Percentiles rank a stretch among this genome's conserved stretches.
phyloP scores from a whole-genome alignment of 495 filamentous ascomycete species.

The Penicillium argentinense region DNA sequence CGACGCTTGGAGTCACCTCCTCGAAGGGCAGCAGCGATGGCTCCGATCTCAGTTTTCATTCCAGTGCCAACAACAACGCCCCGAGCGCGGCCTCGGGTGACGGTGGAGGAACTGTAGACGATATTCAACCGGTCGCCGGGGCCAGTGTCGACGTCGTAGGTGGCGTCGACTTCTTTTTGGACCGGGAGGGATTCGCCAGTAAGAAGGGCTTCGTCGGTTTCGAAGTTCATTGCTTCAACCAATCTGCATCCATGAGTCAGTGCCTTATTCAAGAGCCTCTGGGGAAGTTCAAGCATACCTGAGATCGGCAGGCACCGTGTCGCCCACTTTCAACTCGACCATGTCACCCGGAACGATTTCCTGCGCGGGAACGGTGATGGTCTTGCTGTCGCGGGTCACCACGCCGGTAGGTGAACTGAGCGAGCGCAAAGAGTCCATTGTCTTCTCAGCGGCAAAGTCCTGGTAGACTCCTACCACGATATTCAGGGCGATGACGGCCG shows the following conservation, averaged over 20 bases:
- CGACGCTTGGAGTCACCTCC: slow-evolving; percentile 45
- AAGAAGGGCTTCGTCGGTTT: slow-evolving; percentile 71
- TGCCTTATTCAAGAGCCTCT: not conserved
- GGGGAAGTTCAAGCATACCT: slow-evolving; percentile 26
- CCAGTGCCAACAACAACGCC: slow-evolving; percentile 72
- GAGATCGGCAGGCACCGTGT: slow-evolving; percentile 76
- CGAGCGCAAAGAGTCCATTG: slow-evolving; percentile 67
- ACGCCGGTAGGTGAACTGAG: slow-evolving; percentile 63
- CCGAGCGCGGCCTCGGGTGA: slow-evolving; percentile 67
- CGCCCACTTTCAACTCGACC: slow-evolving; percentile 76
- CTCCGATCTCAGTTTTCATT: slow-evolving; percentile 71
- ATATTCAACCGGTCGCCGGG: slow-evolving; percentile 72
- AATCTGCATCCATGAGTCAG: slow-evolving; percentile 34
- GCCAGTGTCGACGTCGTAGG: slow-evolving; percentile 50
- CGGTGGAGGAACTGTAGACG: slow-evolving; percentile 68
- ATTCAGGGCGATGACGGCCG: slow-evolving; percentile 64
- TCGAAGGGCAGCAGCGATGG: slow-evolving; percentile 64
- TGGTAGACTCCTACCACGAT: slow-evolving; percentile 69
- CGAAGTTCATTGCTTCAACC: slow-evolving; percentile 68
- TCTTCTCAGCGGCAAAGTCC: slow-evolving; percentile 73
- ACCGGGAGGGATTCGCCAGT: slow-evolving; percentile 79
- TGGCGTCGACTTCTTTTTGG: slow-evolving; percentile 52
- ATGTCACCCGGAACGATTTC: slow-evolving; percentile 67
- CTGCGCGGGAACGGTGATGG: slow-evolving; percentile 49
- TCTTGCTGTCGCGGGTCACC: slow-evolving; percentile 54